Conservation (phyloP, 208 protist species). For the Leishmania gerbilli region DNA sequence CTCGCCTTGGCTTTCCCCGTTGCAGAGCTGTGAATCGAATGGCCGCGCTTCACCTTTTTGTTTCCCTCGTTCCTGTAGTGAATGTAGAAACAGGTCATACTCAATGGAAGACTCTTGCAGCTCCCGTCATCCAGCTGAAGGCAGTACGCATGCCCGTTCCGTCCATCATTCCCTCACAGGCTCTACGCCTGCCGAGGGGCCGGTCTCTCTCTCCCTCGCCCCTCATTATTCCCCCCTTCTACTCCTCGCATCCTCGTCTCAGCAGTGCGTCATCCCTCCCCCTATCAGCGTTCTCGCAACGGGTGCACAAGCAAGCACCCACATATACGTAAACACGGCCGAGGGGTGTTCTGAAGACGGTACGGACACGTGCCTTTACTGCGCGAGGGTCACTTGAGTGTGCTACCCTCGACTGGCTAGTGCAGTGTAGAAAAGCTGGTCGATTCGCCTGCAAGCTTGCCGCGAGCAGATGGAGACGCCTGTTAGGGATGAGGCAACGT, state of each 20-base stretch:
- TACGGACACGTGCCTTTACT: neutral
- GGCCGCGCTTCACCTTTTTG: neutral
- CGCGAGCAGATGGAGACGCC: slow-evolving; percentile 5
- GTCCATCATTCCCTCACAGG: neutral
- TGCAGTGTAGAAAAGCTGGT: neutral
- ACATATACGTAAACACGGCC: neutral
- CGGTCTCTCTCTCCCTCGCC: neutral
- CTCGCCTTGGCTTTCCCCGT: neutral
- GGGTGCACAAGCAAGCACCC: neutral
- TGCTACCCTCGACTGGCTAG: neutral
- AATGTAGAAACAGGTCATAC: neutral
- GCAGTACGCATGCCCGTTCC: neutral
- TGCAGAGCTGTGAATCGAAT: neutral
- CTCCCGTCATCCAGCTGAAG: neutral
- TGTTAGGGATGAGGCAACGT: slow-evolving; percentile 32
- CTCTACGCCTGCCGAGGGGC: neutral
- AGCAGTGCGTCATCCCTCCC: neutral
- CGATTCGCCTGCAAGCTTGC: neutral
- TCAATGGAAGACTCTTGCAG: neutral
- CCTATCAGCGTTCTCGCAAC: neutral
- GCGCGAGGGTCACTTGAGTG: neutral
- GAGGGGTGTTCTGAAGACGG: neutral
- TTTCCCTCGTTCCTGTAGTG: neutral
- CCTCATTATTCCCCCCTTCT: neutral
- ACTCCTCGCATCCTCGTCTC: neutral